Evolutionary conservation across 305 asterid species (phyloP).

Genomic region (Solanum aculeatissimum): DNA sequence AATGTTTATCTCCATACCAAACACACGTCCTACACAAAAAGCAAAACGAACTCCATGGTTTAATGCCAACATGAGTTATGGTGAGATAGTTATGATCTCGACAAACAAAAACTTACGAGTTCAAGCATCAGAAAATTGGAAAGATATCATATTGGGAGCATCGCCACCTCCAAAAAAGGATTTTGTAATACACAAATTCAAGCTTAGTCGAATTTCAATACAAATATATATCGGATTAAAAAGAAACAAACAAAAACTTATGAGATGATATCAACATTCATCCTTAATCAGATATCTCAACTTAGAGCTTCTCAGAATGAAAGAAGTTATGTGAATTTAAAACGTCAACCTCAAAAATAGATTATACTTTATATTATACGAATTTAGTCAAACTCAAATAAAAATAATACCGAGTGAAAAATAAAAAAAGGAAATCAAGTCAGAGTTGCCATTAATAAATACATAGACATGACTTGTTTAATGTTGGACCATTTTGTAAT

Average conservation of each 20-base stretch:
- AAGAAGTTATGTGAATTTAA: background rate
- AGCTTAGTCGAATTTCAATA: rapidly evolving
- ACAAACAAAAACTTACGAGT: rapidly evolving
- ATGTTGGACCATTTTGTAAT: background rate
- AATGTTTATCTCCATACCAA: too few relatives aligned
- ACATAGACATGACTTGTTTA: background rate
- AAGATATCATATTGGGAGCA: background rate
- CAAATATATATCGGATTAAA: background rate
- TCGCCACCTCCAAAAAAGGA: rapidly evolving
- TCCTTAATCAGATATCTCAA: background rate
- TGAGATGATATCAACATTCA: background rate
- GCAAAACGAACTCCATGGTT: background rate
- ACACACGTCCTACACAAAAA: too few relatives aligned
- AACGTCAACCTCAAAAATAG: rapidly evolving
- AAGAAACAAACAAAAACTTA: background rate
- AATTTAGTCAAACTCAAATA: background rate
- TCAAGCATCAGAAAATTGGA: background rate
- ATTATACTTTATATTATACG: rapidly evolving
- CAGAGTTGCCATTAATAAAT: background rate
- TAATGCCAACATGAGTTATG: background rate
- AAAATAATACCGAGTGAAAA: too few relatives aligned
- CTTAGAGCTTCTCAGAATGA: background rate
- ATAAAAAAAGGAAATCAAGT: too few relatives aligned
- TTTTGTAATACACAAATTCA: background rate
- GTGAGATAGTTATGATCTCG: background rate